Base-by-base conservation (phyloP, 1,284 basidiomycete species). In the Ganoderma boninense region DNA sequence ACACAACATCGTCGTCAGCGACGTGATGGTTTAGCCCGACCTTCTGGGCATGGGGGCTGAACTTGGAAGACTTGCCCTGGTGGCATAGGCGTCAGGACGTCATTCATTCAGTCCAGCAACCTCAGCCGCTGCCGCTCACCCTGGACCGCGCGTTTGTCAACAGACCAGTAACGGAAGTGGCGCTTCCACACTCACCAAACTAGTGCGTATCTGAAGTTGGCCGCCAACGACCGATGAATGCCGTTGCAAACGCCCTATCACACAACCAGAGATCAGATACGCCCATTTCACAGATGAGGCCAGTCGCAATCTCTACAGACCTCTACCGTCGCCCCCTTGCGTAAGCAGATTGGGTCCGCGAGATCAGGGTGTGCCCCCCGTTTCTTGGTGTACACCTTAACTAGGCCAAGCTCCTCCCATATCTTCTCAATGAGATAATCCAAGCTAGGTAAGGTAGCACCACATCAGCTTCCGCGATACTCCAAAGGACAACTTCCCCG, bases 321-420 rank as follows among this genome's bases (percentile, higher is more conserved):
- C 86, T 98, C 97, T 70, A 99, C 94, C 0, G 95, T 97, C 1
- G 97, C 96, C 0, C 97, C 97, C 77, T 90, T 94, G 66, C 97
- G 88, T 74, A 98, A 83, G 79, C 97, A 97, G 63, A 99, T 91
- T n/a, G 97, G 97, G 82, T 99, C 97, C 0, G 86, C 83, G 23
- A 99, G 83, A 80, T 99, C 97, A 2, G 97, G 96, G 75, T 94
- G 94, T 43, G 87, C 94, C n/a, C 97, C 97, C 62, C 97, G 89
- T 81, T 97, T 97, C 84, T 98, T 99, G 2, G 97, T 98, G 82
- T 98, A 99, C 67, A 98, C 91, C 81, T 96, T 97, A 65, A 97
- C 96, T 23, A 97, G 88, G 49, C 87, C 86, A 23, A 97, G 87
- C 72, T 95, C 91, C 70, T 93, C 92, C 97, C 97, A 99, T 73